Percentiles rank a stretch among this genome's conserved stretches.
These are phyloP conservation scores for Gossypium turneri DNA, from an alignment of 345 rosid species.

Conservation along the genomic window DNA sequence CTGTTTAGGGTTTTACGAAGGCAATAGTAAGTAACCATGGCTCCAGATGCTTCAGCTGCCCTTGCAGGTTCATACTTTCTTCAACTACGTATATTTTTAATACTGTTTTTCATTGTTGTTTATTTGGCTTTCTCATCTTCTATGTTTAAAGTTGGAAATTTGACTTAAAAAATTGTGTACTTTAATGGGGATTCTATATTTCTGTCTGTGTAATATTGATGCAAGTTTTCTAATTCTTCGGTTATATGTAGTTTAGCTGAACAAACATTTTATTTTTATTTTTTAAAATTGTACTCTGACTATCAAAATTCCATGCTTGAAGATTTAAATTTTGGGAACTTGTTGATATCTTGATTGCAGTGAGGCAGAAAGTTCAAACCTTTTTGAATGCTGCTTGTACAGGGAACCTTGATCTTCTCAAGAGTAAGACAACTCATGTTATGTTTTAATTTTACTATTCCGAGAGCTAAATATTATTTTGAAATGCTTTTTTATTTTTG, in stretches of 20 bases:
- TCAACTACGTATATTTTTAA: neutral
- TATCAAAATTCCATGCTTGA: neutral
- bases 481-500: neutral
- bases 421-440: conserved; percentile 43
- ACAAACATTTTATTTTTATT: neutral
- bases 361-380: conserved; percentile 17
- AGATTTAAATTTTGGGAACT: neutral
- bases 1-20: neutral
- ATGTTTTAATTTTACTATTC: neutral
- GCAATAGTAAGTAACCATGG: conserved; percentile 36
- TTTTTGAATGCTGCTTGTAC: conserved; percentile 24
- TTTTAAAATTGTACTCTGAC: neutral
- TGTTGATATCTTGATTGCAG: conserved; percentile 11
- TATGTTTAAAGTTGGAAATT: neutral
- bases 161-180: neutral
- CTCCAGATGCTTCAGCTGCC: conserved; percentile 74
- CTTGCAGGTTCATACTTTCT: conserved; percentile 59
- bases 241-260: conserved; percentile 41
- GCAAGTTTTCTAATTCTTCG: conserved; percentile 55
- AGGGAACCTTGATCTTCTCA: conserved; percentile 81
- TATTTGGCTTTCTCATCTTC: conserved; percentile 4
- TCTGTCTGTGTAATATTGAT: neutral
- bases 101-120: neutral
- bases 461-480: neutral
- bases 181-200: conserved; percentile 4